These are phyloP conservation scores for Glycine soja DNA, from an alignment of 306 rosid genomes.

Conservation along the genomic window DNA sequence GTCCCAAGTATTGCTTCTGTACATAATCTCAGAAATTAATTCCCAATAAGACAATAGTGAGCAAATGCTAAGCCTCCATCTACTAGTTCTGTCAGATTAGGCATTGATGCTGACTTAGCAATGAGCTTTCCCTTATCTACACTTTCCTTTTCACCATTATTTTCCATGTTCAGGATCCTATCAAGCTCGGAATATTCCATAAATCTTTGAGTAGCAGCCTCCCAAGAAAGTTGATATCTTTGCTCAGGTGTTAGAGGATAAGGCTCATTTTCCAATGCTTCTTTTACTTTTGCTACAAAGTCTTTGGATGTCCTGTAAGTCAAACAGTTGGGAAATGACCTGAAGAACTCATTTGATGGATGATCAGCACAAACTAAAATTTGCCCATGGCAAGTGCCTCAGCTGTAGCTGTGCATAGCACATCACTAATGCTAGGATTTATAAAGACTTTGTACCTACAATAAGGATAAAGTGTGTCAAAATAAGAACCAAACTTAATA, in stretches of 20 bases:
- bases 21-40: constrained; percentile 80
- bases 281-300: constrained; percentile 84
- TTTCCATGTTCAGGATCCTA: constrained; percentile 57
- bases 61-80: constrained; percentile 97
- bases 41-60: constrained; percentile 91
- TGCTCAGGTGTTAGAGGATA: constrained; percentile 89
- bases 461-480: constrained; percentile 42
- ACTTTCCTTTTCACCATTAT: constrained; percentile 46
- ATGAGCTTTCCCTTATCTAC: constrained; percentile 46
- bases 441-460: constrained; percentile 96
- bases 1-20: no score
- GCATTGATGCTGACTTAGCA: constrained; percentile 64
- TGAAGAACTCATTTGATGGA: constrained; percentile 93
- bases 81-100: constrained; percentile 63
- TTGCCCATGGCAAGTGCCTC: constrained; percentile 99
- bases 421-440: no score
- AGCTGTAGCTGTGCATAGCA: constrained; percentile 96
- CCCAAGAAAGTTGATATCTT: constrained; percentile 92
- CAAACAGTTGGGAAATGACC: constrained; percentile 90
- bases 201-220: constrained; percentile 96
- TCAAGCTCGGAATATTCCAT: constrained; percentile 86
- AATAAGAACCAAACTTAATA: constrained; percentile 5
- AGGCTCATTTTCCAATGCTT: constrained; percentile 89
- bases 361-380: constrained; percentile 93
- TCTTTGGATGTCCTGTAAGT: constrained; percentile 87